Percentiles rank a stretch among this genome's conserved stretches.
phyloP scores from a whole-genome alignment of 1,284 basidiomycete genomes.

The Puccinia polysora region DNA sequence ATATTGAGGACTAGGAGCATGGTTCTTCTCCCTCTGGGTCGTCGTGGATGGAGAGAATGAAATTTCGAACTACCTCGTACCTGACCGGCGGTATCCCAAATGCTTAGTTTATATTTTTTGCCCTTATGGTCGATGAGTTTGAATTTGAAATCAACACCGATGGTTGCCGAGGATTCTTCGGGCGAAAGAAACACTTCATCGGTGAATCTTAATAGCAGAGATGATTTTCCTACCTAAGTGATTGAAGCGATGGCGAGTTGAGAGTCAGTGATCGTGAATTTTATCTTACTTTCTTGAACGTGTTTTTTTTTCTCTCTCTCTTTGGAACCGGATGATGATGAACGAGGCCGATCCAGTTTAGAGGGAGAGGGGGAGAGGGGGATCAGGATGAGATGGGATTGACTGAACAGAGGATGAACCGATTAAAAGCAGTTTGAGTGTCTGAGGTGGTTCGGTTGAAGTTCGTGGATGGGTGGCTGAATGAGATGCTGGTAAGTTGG shows the following conservation, averaged over 20 bases:
- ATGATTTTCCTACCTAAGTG: slow-evolving; percentile 58
- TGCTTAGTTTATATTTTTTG: slow-evolving; percentile 58
- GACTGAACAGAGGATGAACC: slow-evolving; percentile 30
- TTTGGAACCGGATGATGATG: too few species aligned
- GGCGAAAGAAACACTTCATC: slow-evolving; percentile 93
- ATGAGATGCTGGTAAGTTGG: slow-evolving; percentile 7
- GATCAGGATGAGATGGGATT: neutral
- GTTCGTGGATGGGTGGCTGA: neutral
- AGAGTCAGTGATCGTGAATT: too few species aligned
- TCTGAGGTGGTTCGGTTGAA: slow-evolving; percentile 29
- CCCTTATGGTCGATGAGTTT: slow-evolving; percentile 57
- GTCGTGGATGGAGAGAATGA: too few species aligned
- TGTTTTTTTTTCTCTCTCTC: too few species aligned
- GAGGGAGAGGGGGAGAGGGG: neutral
- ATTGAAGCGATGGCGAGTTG: neutral
- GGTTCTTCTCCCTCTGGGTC: too few species aligned
- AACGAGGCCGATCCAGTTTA: neutral
- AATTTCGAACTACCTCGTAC: slow-evolving; percentile 66
- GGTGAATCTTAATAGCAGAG: slow-evolving; percentile 83
- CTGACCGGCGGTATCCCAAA: slow-evolving; percentile 80
- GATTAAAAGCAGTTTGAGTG: slow-evolving; percentile 41
- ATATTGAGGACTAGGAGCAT: too few species aligned
- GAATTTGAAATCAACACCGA: slow-evolving; percentile 62
- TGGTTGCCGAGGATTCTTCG: slow-evolving; percentile 91
- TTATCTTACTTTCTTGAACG: too few species aligned